Conservation (phyloP, 768 basidiomycete species). For the Clitopilus hobsonii region DNA sequence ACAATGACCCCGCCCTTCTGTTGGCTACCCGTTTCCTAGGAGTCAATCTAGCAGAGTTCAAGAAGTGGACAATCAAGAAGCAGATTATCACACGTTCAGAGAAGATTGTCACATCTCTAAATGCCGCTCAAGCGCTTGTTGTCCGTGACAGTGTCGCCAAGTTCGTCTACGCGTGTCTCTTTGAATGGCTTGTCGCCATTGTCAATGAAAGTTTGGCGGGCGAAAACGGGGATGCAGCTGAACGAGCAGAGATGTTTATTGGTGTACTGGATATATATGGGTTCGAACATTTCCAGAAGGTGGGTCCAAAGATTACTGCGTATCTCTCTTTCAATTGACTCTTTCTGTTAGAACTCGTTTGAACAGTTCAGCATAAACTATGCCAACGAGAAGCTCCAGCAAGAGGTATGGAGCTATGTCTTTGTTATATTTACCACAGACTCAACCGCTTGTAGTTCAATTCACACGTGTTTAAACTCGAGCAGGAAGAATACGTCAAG, state of each 20-base stretch:
- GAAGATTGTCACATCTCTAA: constrained; percentile 89
- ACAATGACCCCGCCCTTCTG: constrained; percentile 73
- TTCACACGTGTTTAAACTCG: constrained; percentile 98
- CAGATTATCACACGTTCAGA: constrained; percentile 92
- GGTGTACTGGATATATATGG: constrained; percentile 98
- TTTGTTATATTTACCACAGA: constrained; percentile 4
- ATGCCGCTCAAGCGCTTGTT: constrained; percentile 83
- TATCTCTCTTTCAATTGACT: constrained; percentile 3
- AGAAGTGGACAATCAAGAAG: constrained; percentile 98
- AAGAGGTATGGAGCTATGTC: constrained; percentile 62
- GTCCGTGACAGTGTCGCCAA: constrained; percentile 97
- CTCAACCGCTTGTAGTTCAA: constrained; percentile 65
- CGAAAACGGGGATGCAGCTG: constrained; percentile 88
- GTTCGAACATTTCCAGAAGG: constrained; percentile 97
- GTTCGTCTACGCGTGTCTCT: constrained; percentile 97
- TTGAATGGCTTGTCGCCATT: constrained; percentile 97
- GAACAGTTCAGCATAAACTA: constrained; percentile 99
- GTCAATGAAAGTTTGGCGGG: constrained; percentile 96
- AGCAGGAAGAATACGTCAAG: constrained; percentile 98
- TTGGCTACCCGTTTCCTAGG: constrained; percentile 89
- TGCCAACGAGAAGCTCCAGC: constrained; percentile 96
- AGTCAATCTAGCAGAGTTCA: constrained; percentile 87
- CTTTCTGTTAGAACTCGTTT: constrained; percentile 63
- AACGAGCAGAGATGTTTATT: constrained; percentile 95
- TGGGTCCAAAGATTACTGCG: constrained; percentile 15